phyloP scores from a whole-genome alignment of 2,329 filamentous ascomycete species.

The Ascocoryne sarcoides region DNA sequence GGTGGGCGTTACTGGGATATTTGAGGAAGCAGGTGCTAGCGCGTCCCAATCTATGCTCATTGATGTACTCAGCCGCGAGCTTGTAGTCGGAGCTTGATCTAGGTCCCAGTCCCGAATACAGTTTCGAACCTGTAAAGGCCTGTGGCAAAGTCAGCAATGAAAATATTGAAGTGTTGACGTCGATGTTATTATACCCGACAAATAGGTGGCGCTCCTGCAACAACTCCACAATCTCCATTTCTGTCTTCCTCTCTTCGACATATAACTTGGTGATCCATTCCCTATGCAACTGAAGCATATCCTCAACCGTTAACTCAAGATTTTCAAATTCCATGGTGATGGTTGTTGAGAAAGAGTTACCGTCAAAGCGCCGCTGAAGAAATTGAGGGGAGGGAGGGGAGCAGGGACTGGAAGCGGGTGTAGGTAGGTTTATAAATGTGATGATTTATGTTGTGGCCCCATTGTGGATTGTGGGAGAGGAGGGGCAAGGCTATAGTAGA shows the following conservation, averaged over 20 bases:
- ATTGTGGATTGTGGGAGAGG: no score
- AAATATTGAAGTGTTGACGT: not conserved
- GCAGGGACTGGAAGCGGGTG: no score
- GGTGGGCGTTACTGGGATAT: not conserved
- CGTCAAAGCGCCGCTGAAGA: no score
- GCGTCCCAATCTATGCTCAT: not conserved
- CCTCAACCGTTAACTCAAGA: slow-evolving; percentile 17
- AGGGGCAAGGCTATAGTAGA: not conserved
- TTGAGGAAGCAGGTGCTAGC: not conserved
- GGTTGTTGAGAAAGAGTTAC: no score
- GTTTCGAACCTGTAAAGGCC: slow-evolving; percentile 14
- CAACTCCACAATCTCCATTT: slow-evolving; percentile 15
- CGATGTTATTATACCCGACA: no score
- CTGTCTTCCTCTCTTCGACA: slow-evolving; percentile 14
- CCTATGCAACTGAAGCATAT: slow-evolving; percentile 17
- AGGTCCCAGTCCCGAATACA: slow-evolving; percentile 17
- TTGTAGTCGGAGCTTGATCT: not conserved
- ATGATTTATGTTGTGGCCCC: no score
- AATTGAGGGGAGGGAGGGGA: not conserved
- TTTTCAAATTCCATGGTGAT: slow-evolving; percentile 14
- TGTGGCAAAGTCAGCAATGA: slow-evolving; percentile 8
- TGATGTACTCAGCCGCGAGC: not conserved
- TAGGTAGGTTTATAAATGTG: no score
- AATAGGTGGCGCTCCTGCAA: slow-evolving; percentile 10
- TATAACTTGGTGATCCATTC: slow-evolving; percentile 18